Percentiles rank a stretch among this genome's conserved stretches.
These are phyloP conservation scores for Penicillium sp. DNA, from an alignment of 2,329 filamentous ascomycete species.

Conservation along the genomic window DNA sequence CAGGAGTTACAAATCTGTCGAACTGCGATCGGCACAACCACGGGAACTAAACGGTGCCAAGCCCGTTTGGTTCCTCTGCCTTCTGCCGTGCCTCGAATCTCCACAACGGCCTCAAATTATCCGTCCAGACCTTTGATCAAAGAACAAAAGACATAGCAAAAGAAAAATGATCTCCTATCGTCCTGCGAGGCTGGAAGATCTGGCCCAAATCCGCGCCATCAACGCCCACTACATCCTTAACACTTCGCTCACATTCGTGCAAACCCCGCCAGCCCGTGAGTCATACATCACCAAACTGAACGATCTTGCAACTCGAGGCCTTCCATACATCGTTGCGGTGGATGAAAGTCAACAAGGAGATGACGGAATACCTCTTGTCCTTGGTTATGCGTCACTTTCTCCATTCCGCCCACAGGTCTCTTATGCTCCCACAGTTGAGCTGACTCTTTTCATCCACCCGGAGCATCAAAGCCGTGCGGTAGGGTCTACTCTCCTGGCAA, in stretches of 20 bases:
- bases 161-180: conserved; percentile 17
- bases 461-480: conserved; percentile 33
- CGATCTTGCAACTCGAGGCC: conserved; percentile 24
- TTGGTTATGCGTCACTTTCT: conserved; percentile 40
- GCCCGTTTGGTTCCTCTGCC: too few species aligned
- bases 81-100: too few species aligned
- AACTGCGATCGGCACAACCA: too few species aligned
- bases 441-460: conserved; percentile 43
- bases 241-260: conserved; percentile 39
- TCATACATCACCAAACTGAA: conserved; percentile 32
- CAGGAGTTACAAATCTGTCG: too few species aligned
- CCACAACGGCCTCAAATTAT: too few species aligned
- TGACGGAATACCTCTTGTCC: conserved; percentile 17
- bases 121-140: too few species aligned
- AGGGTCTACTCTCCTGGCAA: conserved; percentile 34
- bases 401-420: conserved; percentile 38
- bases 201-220: conserved; percentile 38
- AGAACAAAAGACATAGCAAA: too few species aligned
- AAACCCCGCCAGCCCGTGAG: conserved; percentile 29
- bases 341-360: conserved; percentile 13
- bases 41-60: too few species aligned
- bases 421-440: conserved; percentile 44
- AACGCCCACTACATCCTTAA: conserved; percentile 42
- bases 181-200: conserved; percentile 33
- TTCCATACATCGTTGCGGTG: conserved; percentile 43